Conservation (phyloP, 495 filamentous ascomycete species). For the Xylaria flabelliformis region DNA sequence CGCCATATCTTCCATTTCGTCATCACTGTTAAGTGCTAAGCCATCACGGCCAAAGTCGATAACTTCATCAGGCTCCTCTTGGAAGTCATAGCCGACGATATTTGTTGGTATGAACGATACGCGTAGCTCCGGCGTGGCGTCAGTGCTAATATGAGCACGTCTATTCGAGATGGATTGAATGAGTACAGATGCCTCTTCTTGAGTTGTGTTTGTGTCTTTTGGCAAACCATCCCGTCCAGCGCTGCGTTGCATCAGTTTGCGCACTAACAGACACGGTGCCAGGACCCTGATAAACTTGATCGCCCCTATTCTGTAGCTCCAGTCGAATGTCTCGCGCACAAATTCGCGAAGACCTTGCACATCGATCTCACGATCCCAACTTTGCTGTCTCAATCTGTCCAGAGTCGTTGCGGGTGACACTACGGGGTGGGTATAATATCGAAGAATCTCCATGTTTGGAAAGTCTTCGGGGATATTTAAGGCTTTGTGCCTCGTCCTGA, state of each 20-base stretch:
- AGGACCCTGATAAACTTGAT: conserved; percentile 83
- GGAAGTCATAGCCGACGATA: conserved; percentile 78
- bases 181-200: conserved; percentile 55
- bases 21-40: conserved; percentile 58
- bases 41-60: conserved; percentile 56
- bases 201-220: conserved; percentile 48
- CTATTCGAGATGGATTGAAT: conserved; percentile 68
- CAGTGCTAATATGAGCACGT: conserved; percentile 74
- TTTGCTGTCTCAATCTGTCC: conserved; percentile 57
- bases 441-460: conserved; percentile 76
- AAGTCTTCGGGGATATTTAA: conserved; percentile 82
- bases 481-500: conserved; percentile 73
- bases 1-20: conserved; percentile 62
- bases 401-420: conserved; percentile 72
- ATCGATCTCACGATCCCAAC: conserved; percentile 73
- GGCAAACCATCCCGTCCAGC: conserved; percentile 29
- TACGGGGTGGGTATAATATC: conserved; percentile 85
- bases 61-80: conserved; percentile 67
- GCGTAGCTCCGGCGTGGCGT: conserved; percentile 76
- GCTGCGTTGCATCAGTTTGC: conserved; percentile 60
- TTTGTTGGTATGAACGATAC: conserved; percentile 77
- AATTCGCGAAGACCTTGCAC: conserved; percentile 72
- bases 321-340: conserved; percentile 81
- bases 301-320: conserved; percentile 78
- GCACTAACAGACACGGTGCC: conserved; percentile 76